These are phyloP conservation scores for Colletotrichum sp. DNA, from an alignment of 2,329 filamentous ascomycete species.

Conservation along the genomic window DNA sequence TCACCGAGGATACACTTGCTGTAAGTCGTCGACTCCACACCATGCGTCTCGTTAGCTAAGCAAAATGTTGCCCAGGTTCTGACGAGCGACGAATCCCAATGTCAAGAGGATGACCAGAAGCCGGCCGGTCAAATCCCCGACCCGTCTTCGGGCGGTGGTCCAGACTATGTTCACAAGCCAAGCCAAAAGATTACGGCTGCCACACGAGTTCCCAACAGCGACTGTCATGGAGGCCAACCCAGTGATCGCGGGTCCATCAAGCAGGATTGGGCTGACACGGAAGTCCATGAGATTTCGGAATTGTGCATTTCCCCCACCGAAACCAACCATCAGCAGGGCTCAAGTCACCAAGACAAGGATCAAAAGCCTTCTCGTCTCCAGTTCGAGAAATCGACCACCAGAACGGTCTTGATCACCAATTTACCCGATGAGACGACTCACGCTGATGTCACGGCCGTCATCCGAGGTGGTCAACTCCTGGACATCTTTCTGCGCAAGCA, in stretches of 20 bases:
- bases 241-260: neutral
- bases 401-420: constrained; percentile 68
- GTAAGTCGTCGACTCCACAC: constrained; percentile 35
- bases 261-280: neutral
- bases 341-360: neutral
- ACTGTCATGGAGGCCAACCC: neutral
- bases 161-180: neutral
- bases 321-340: neutral
- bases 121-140: neutral
- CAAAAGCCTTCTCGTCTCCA: constrained; percentile 20
- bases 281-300: neutral
- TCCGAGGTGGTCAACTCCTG: constrained; percentile 74
- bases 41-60: neutral
- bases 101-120: constrained; percentile 6
- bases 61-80: constrained; percentile 5
- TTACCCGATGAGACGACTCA: constrained; percentile 68
- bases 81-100: constrained; percentile 19
- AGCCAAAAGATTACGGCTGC: neutral
- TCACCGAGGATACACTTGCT: constrained; percentile 49
- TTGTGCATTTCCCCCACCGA: neutral
- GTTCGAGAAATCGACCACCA: constrained; percentile 43
- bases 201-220: neutral
- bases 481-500: constrained; percentile 67
- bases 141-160: neutral
- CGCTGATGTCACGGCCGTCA: constrained; percentile 65